These are phyloP conservation scores for Cladosporium phlei DNA, from an alignment of 2,329 filamentous ascomycete species.

Conservation along the genomic window DNA sequence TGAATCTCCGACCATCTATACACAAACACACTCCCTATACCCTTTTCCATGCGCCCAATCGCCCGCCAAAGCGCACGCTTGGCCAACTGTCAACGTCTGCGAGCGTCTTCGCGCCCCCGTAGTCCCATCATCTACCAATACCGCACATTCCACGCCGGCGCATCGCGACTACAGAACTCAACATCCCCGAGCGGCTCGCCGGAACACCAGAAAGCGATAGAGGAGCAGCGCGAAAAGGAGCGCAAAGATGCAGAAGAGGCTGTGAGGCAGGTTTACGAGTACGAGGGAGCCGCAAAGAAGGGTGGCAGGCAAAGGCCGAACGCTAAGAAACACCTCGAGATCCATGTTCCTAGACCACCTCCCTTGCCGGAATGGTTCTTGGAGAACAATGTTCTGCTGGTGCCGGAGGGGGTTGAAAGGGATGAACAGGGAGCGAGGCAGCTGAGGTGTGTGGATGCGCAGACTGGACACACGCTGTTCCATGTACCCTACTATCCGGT, in stretches of 20 bases:
- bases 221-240: constrained; percentile 21
- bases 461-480: constrained; percentile 30
- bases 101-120: constrained; percentile 19
- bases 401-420: constrained; percentile 5
- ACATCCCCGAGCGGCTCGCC: constrained; percentile 19
- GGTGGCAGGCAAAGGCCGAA: constrained; percentile 5
- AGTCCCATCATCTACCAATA: constrained; percentile 13
- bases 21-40: neutral
- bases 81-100: constrained; percentile 21
- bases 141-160: constrained; percentile 23
- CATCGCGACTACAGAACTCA: constrained; percentile 17
- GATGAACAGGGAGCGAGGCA: constrained; percentile 15
- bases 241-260: constrained; percentile 11
- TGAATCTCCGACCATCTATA: neutral
- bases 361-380: constrained; percentile 37
- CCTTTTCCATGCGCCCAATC: constrained; percentile 26
- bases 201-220: constrained; percentile 18
- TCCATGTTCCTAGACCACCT: constrained; percentile 29
- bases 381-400: constrained; percentile 32
- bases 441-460: constrained; percentile 27
- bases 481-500: constrained; percentile 24
- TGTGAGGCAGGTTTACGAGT: constrained; percentile 8
- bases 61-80: constrained; percentile 30
- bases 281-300: constrained; percentile 8
- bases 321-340: constrained; percentile 14